Base-by-base conservation (phyloP, 2,329 filamentous ascomycete genomes). In the Talaromyces sp. region DNA sequence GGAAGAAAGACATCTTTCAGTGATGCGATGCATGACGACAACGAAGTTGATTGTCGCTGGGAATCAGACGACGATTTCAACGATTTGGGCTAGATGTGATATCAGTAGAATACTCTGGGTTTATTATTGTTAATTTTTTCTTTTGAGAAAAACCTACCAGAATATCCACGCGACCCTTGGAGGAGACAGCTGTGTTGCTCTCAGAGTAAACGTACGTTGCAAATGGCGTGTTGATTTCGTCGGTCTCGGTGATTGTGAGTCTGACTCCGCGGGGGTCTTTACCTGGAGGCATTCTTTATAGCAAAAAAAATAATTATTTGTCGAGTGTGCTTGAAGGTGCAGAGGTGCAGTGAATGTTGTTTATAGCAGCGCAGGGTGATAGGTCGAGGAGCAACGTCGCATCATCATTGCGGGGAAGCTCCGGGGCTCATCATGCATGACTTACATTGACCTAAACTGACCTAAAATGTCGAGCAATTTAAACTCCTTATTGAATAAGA, bases 1-100 rank as follows among this genome's bases (percentile, higher is more conserved):
- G 92, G 92, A 1, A 96, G 81, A 70, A 96, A 96, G 29, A 92
- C 84, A 65, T 91, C 87, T 48, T 92, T 72, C 1, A 85, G 64
- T 64, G 72, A 92, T 71, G 1, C 85, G 63, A 65, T 72, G 66
- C 75, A 75, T 65, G 70, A 68, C 12, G 27, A 41, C 32, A 74
- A 62, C 17, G 69, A 64, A 32, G 63, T 64, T 68, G 69, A 70
- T 63, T 64, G 57, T 32, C 62, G 62, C 1, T 61, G 60, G 12
- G 63, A 58, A 19, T 61, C 17, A 12, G 66, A 50, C n/a, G 57
- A 65, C 65, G 60, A 62, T 65, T 26, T 24, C 52, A n/a, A 48
- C 38, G 31, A 27, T 48, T 31, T 27, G 26, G n/a, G 50, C 21
- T 61, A 52, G 3, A 24, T 12, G 19, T 21, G 0, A 4, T 2